phyloP scores from a whole-genome alignment of 768 basidiomycete species.

The Hysterangium stoloniferum region DNA sequence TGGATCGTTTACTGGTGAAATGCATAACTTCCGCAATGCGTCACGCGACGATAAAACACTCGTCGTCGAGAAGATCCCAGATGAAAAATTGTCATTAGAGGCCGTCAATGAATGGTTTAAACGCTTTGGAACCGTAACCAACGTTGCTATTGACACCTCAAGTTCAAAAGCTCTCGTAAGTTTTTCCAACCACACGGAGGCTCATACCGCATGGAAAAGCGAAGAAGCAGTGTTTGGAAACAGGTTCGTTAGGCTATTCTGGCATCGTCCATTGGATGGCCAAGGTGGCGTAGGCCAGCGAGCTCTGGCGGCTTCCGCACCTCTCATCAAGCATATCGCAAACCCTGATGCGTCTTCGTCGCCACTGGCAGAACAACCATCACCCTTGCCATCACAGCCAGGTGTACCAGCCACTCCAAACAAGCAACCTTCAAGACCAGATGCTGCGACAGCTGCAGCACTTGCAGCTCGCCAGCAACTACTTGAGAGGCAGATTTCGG shows the following conservation, averaged over 20 bases:
- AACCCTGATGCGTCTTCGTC: background rate
- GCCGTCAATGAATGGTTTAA: slow-evolving; percentile 85
- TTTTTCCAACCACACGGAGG: slow-evolving; percentile 76
- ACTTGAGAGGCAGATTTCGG: slow-evolving; percentile 74
- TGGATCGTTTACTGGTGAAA: slow-evolving; percentile 59
- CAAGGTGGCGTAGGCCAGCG: slow-evolving; percentile 74
- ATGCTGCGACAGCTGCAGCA: slow-evolving; percentile 19
- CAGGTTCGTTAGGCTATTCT: slow-evolving; percentile 91
- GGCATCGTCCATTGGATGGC: slow-evolving; percentile 91
- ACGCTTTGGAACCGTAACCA: slow-evolving; percentile 86
- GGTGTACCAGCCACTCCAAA: background rate
- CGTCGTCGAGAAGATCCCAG: slow-evolving; percentile 91
- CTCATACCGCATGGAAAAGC: slow-evolving; percentile 83
- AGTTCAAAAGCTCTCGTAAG: slow-evolving; percentile 80
- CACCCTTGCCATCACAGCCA: background rate
- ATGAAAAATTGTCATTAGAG: slow-evolving; percentile 69
- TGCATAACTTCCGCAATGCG: slow-evolving; percentile 54
- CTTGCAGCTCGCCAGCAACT: slow-evolving; percentile 70
- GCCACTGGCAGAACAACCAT: background rate
- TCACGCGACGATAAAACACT: slow-evolving; percentile 71
- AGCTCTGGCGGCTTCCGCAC: slow-evolving; percentile 75
- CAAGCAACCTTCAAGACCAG: slow-evolving; percentile 14
- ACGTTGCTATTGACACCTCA: slow-evolving; percentile 76
- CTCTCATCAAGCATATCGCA: slow-evolving; percentile 58
- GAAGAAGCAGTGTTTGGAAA: slow-evolving; percentile 94